A percentile compares a stretch with the other conserved stretches of the same genome.
phyloP scores from a whole-genome alignment of 2,329 filamentous ascomycete species.

The Nemania sp. region DNA sequence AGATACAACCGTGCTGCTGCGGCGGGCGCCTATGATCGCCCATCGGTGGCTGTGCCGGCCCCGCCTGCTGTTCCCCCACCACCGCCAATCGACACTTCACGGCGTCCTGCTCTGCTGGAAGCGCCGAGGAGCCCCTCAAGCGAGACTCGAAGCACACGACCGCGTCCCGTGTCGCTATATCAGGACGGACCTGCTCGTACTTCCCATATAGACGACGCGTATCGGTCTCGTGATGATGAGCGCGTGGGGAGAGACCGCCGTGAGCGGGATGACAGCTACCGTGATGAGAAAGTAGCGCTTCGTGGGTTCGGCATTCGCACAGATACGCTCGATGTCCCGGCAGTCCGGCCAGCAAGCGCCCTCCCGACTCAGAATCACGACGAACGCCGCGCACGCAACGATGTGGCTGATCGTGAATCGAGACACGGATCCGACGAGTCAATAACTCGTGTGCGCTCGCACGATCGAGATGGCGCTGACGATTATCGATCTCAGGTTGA shows the following conservation, averaged over 20 bases:
- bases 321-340: conserved; percentile 40
- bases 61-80: conserved; percentile 48
- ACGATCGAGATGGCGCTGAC: conserved; percentile 30
- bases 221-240: conserved; percentile 54
- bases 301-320: conserved; percentile 59
- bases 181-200: conserved; percentile 52
- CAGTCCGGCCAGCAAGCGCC: conserved; percentile 37
- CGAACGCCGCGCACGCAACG: conserved; percentile 47
- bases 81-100: conserved; percentile 40
- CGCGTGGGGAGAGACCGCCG: conserved; percentile 47
- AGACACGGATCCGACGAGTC: conserved; percentile 38
- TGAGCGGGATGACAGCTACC: conserved; percentile 49
- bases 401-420: conserved; percentile 37
- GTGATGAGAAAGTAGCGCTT: conserved; percentile 49
- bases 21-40: conserved; percentile 50
- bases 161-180: conserved; percentile 56
- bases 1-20: conserved; percentile 59
- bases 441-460: conserved; percentile 31
- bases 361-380: conserved; percentile 43
- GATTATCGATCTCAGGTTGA: conserved; percentile 32
- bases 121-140: conserved; percentile 41
- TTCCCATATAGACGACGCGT: conserved; percentile 52
- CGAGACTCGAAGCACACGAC: conserved; percentile 40
- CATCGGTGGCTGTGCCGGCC: conserved; percentile 51
- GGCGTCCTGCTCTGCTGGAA: conserved; percentile 41